Evolutionary conservation across 2,329 filamentous ascomycete species (phyloP), one percentile per base, ranked within the genome.

Genomic region (Scedosporium dehoogii): DNA sequence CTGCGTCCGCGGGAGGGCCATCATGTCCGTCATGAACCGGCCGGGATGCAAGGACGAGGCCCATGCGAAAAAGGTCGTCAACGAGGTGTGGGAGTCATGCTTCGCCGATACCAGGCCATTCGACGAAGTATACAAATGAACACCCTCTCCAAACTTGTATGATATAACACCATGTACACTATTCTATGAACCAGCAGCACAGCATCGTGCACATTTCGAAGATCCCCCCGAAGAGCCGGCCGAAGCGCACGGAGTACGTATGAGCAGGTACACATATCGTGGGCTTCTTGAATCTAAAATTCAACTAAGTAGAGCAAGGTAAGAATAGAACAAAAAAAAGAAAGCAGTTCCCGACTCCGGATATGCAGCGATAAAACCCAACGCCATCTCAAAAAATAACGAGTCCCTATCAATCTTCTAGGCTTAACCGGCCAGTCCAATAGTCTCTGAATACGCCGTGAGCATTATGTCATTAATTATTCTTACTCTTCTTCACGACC

Each of bases 61-160:
- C 14, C 90, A 97, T 68, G 94, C 94, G 3, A 84, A 85, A 60
- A 91, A 89, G 76, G 87, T 96, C 27, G 91, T 99, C 63, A 94
- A 97, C 75, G 88, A 96, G 75, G 94, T 99, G n/a, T 99, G 93
- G 91, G 92, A 96, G 68, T 97, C 92, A 69, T 99, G 94, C 74
- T 99, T 96, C 73, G 79, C 85, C 60, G 94, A 99, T 75, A 97
- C 93, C 3, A 81, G 94, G 70, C 94, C 94, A 2, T 99, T 99
- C 75, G 92, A 97, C 73, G 93, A 97, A 73, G 92, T 99, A 61
- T 99, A 96, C 74, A 87, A 91, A 73, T 93, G 73, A 59, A 51
- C 42, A 44, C 25, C 14, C 4, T 18, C 18, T 16, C 53, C 25
- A 16, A 16, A 16, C 23, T 27, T 29, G 9, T 58, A 16, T 10